Evolutionary conservation across 768 basidiomycete species (phyloP).

Genomic region (Mycena filopes): DNA sequence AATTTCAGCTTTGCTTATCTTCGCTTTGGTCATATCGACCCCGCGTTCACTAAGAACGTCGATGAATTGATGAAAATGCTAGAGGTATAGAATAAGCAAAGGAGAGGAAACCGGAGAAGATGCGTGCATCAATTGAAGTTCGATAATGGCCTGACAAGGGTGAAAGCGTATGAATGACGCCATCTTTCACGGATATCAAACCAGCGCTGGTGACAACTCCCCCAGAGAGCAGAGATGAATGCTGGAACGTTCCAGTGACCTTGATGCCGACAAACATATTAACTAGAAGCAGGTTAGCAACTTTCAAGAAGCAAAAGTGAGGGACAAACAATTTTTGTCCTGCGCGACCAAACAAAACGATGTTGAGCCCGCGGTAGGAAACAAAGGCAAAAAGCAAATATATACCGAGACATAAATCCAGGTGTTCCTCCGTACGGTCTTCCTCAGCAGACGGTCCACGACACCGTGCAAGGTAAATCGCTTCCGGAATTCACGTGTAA

Average conservation of each 20-base stretch:
- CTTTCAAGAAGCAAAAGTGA: slow-evolving; percentile 26
- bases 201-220: slow-evolving; percentile 74
- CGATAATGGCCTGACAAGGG: slow-evolving; percentile 78
- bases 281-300: slow-evolving; percentile 44
- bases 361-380: not conserved
- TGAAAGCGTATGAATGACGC: slow-evolving; percentile 62
- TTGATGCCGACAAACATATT: slow-evolving; percentile 79
- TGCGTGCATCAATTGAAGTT: slow-evolving; percentile 63
- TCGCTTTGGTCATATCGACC: slow-evolving; percentile 68
- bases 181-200: slow-evolving; percentile 68
- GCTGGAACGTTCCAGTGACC: slow-evolving; percentile 62
- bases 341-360: slow-evolving; percentile 32
- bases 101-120: not conserved
- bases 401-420: slow-evolving; percentile 77
- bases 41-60: slow-evolving; percentile 61
- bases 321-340: slow-evolving; percentile 63
- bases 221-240: slow-evolving; percentile 69
- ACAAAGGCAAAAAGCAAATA: slow-evolving; percentile 20
- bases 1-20: slow-evolving; percentile 69
- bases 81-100: not conserved
- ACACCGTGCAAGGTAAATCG: slow-evolving; percentile 63
- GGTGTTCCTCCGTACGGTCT: slow-evolving; percentile 67
- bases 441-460: slow-evolving; percentile 63
- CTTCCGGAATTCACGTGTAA: slow-evolving; percentile 52
- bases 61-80: slow-evolving; percentile 72